A percentile compares a stretch with the other conserved stretches of the same genome.
These are phyloP conservation scores for Solanum sejunctum DNA, from an alignment of 257 asterid genomes.

Conservation along the genomic window DNA sequence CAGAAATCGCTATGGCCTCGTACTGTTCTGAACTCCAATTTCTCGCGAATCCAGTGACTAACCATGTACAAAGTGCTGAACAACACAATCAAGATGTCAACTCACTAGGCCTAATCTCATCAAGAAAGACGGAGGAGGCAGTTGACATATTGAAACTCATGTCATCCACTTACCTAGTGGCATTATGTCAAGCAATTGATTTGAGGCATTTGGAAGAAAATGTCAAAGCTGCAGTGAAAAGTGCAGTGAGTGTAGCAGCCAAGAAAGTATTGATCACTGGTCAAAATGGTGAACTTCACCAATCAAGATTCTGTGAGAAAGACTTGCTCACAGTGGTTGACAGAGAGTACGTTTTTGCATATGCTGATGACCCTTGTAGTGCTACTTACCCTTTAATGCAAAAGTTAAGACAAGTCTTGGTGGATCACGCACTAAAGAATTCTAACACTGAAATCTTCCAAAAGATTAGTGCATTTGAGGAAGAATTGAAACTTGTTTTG, in stretches of 20 bases:
- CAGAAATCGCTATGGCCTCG: slow-evolving; percentile 17
- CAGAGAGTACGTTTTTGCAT: slow-evolving; percentile 8
- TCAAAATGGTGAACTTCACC: slow-evolving; percentile 7
- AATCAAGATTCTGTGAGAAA: slow-evolving; percentile 12
- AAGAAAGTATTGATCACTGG: slow-evolving; percentile 4
- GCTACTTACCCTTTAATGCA: slow-evolving; percentile 15
- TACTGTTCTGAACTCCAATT: slow-evolving; percentile 18
- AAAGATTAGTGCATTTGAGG: slow-evolving; percentile 14
- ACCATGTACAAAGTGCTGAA: slow-evolving; percentile 22
- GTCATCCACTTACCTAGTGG: slow-evolving; percentile 14
- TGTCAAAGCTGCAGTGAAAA: slow-evolving; percentile 5
- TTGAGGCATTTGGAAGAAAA: slow-evolving; percentile 19
- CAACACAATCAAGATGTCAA: slow-evolving; percentile 23
- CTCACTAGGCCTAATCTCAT: slow-evolving; percentile 16
- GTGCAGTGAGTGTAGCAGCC: slow-evolving; percentile 12
- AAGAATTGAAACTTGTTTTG: slow-evolving; percentile 8
- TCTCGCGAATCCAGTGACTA: slow-evolving; percentile 18
- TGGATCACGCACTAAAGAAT: slow-evolving; percentile 9
- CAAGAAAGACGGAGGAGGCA: slow-evolving; percentile 16
- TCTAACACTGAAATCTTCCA: slow-evolving; percentile 8
- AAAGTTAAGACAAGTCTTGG: slow-evolving; percentile 12
- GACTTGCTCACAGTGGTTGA: slow-evolving; percentile 14
- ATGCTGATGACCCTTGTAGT: slow-evolving; percentile 18
- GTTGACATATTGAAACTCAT: slow-evolving; percentile 18
- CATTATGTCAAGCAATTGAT: slow-evolving; percentile 17